Conservation (phyloP, 1,284 basidiomycete species). For the Cutaneotrichosporon dermatis region DNA sequence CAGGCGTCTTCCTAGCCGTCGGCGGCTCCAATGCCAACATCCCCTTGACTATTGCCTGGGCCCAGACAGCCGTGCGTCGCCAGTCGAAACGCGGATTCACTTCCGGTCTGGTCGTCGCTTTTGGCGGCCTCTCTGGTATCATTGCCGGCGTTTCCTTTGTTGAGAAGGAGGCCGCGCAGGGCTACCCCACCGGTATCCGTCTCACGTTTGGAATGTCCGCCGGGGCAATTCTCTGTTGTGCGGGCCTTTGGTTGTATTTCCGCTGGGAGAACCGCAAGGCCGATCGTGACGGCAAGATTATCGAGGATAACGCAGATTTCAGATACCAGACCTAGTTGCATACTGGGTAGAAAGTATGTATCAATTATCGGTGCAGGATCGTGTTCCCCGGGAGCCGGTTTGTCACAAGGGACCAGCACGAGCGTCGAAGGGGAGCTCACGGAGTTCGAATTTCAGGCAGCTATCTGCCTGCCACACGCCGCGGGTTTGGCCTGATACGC, state of each 20-base stretch:
- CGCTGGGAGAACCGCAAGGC: slow-evolving; percentile 9
- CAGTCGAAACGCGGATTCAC: slow-evolving; percentile 46
- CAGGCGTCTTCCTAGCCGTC: slow-evolving; percentile 48
- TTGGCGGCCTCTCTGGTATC: slow-evolving; percentile 52
- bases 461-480: too few species aligned
- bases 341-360: too few species aligned
- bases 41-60: slow-evolving; percentile 41
- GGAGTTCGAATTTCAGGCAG: too few species aligned
- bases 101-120: slow-evolving; percentile 46
- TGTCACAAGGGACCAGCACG: too few species aligned
- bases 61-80: slow-evolving; percentile 49
- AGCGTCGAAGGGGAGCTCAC: too few species aligned
- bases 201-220: slow-evolving; percentile 1
- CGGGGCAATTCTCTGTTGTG: not conserved
- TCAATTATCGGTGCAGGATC: too few species aligned
- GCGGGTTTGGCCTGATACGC: too few species aligned
- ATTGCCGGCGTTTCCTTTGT: slow-evolving; percentile 38
- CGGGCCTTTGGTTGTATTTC: slow-evolving; percentile 12
- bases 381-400: too few species aligned
- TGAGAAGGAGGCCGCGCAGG: slow-evolving; percentile 31
- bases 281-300: slow-evolving; percentile 6
- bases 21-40: slow-evolving; percentile 38
- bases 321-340: slow-evolving; percentile 9
- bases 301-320: slow-evolving; percentile 16
- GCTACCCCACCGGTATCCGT: slow-evolving; percentile 22